A percentile compares a stretch with the other conserved stretches of the same genome.
Conservation (phyloP, 768 basidiomycete species). For the Pisolithus microcarpus region DNA sequence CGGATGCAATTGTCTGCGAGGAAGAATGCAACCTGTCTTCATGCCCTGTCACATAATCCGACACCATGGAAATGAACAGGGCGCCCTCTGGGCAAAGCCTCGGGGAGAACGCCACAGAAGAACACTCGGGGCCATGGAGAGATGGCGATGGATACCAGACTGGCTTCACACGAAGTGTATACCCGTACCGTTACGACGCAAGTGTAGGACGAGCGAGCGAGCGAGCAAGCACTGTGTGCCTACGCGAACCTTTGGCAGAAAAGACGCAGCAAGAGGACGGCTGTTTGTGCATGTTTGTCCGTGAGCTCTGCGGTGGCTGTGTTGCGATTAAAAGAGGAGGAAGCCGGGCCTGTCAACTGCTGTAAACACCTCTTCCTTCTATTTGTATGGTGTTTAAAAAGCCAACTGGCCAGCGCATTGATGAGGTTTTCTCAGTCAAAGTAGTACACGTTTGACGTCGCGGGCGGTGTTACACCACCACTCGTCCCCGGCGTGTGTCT, state of each 20-base stretch:
- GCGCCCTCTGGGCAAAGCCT: background rate
- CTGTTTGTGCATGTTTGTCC: conserved; percentile 18
- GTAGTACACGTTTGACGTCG: conserved; percentile 51
- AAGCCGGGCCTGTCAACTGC: conserved; percentile 38
- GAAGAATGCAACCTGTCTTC: too few relatives aligned
- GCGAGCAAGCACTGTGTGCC: too few relatives aligned
- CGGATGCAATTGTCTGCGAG: too few relatives aligned
- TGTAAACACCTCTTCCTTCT: conserved; percentile 37
- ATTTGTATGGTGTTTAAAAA: conserved; percentile 41
- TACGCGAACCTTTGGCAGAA: conserved; percentile 22
- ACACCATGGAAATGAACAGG: too few relatives aligned
- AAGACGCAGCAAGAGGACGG: conserved; percentile 15
- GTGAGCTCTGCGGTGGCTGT: background rate
- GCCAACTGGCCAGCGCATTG: conserved; percentile 23
- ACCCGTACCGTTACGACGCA: too few relatives aligned
- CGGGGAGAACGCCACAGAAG: background rate
- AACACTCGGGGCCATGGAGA: background rate
- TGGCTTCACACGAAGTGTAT: too few relatives aligned
- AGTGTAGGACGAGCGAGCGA: too few relatives aligned
- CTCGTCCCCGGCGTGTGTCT: conserved; percentile 26
- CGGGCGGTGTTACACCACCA: conserved; percentile 45
- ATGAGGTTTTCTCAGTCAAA: conserved; percentile 29
- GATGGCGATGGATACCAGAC: background rate
- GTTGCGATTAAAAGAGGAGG: conserved; percentile 12
- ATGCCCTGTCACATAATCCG: too few relatives aligned